Percentiles rank a stretch among this genome's conserved stretches.
These are phyloP conservation scores for Trichoderma sp. DNA, from an alignment of 2,329 filamentous ascomycete genomes.

Conservation along the genomic window DNA sequence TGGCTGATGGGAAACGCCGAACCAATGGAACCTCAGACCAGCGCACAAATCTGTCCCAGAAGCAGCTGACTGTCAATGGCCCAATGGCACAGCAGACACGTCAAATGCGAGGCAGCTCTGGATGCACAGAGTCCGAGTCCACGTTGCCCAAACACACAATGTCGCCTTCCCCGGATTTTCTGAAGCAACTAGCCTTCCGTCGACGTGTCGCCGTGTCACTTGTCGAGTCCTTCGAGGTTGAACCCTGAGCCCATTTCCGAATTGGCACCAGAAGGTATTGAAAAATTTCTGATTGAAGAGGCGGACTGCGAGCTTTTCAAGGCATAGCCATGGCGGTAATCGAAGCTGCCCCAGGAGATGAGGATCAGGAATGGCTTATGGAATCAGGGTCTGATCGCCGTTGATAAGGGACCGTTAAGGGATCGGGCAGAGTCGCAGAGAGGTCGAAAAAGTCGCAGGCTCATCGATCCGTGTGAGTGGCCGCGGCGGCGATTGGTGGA, in stretches of 20 bases:
- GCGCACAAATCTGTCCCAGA: not conserved
- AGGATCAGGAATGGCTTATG: not conserved
- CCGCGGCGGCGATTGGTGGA: conserved; percentile 23
- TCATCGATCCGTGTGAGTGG: conserved; percentile 24
- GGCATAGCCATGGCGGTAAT: not conserved
- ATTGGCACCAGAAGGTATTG: not conserved
- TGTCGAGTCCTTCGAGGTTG: not conserved
- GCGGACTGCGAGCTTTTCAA: not conserved
- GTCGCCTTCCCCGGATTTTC: not conserved
- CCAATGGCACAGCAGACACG: too few relatives aligned
- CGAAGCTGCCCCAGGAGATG: not conserved
- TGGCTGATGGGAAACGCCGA: not conserved
- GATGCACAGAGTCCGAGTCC: too few relatives aligned
- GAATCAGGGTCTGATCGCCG: conserved; percentile 10
- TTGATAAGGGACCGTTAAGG: conserved; percentile 18
- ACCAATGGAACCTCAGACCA: not conserved
- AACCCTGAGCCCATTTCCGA: conserved; percentile 19
- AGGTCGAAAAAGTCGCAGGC: conserved; percentile 22
- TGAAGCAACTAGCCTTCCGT: not conserved
- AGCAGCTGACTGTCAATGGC: too few relatives aligned
- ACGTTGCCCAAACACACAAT: not conserved
- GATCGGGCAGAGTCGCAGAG: not conserved
- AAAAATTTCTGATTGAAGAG: not conserved
- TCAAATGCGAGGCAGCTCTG: too few relatives aligned
- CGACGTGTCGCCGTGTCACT: conserved; percentile 16